phyloP scores from a whole-genome alignment of 2,329 filamentous ascomycete species.

The Cladosporium sp. region DNA sequence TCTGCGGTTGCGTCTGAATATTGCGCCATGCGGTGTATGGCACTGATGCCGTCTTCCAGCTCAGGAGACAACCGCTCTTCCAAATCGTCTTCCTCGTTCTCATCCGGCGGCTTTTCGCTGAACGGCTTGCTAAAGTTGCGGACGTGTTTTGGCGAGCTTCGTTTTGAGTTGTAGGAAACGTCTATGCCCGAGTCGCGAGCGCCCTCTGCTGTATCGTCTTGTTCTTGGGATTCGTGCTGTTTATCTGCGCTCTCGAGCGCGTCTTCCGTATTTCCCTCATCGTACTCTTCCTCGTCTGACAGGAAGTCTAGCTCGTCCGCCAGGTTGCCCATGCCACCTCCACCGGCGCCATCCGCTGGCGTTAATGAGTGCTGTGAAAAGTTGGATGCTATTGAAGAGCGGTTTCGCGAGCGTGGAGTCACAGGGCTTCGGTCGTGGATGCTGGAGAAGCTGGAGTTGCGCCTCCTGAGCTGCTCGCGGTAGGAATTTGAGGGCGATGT shows the following conservation, averaged over 20 bases:
- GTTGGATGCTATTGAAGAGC: constrained; percentile 36
- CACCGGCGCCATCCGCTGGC: constrained; percentile 39
- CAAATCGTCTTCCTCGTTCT: constrained; percentile 21
- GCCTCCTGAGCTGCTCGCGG: constrained; percentile 31
- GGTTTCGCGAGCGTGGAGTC: constrained; percentile 42
- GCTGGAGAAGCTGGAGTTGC: constrained; percentile 45
- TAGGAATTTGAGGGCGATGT: constrained; percentile 41
- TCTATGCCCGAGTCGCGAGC: constrained; percentile 50
- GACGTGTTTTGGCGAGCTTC: constrained; percentile 22
- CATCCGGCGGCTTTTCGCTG: constrained; percentile 27
- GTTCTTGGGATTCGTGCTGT: constrained; percentile 13
- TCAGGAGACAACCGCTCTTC: constrained; percentile 57
- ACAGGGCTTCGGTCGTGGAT: constrained; percentile 46
- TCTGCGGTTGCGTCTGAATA: constrained; percentile 33
- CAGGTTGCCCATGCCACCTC: constrained; percentile 68
- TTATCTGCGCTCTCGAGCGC: constrained; percentile 19
- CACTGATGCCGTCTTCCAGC: constrained; percentile 38
- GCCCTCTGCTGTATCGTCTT: constrained; percentile 31
- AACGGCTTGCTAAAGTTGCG: constrained; percentile 38
- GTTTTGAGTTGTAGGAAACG: constrained; percentile 36
- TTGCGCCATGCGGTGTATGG: constrained; percentile 36
- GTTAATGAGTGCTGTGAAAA: constrained; percentile 39
- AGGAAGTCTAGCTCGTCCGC: constrained; percentile 71
- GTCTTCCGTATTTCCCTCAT: constrained; percentile 30
- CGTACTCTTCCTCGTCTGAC: constrained; percentile 34